Evolutionary conservation across 2,329 filamentous ascomycete genomes (phyloP), one percentile per base, ranked within the genome.

Genomic region (Eurotiales sp.): DNA sequence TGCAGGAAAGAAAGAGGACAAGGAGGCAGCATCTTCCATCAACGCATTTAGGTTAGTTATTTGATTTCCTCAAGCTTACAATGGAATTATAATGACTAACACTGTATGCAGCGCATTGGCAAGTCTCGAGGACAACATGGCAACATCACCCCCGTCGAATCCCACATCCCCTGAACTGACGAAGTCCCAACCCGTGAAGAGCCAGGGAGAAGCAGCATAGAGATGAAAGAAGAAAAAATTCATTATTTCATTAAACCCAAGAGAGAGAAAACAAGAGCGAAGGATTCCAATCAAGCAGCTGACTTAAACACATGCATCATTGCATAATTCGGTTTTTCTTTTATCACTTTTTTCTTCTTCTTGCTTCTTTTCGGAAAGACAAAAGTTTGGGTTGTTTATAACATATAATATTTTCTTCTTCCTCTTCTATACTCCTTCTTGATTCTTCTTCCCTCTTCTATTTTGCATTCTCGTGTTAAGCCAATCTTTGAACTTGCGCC

Each of bases 31-130:
- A 48, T 86, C 83, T 54, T 87, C 87, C 65, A 83, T 85, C 60
- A 99, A 99, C 77, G 86, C 91, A 61, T 99, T 96, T 77, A 92
- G 90, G 91, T 96, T 83, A 79, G 86, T 61, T 56, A 42, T 46
- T 30, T 23, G 19, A 39, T 39, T 43, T 21, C 22, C 22, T 53
- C 40, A 7, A 19, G 32, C 19, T 27, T 10, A 14, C 8, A 39
- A 11, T 30, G 7, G 42, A 55, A 46, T 57, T 46, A 17, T 43
- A 42, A 47, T 46, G 25, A 36, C 44, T 44, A 48, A 44, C 15
- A 32, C 32, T 41, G 15, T 8, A 36, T 17, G 27, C 53, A 77
- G 75, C 66, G 74, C 75, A 53, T 66, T 78, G 44, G 75, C 75
- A 55, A 62, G 61, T 55, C 66, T 77, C 58, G 73, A 77, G 51